Conservation (phyloP, 2,329 filamentous ascomycete species). For the Ophiostoma himal-ulmi region DNA sequence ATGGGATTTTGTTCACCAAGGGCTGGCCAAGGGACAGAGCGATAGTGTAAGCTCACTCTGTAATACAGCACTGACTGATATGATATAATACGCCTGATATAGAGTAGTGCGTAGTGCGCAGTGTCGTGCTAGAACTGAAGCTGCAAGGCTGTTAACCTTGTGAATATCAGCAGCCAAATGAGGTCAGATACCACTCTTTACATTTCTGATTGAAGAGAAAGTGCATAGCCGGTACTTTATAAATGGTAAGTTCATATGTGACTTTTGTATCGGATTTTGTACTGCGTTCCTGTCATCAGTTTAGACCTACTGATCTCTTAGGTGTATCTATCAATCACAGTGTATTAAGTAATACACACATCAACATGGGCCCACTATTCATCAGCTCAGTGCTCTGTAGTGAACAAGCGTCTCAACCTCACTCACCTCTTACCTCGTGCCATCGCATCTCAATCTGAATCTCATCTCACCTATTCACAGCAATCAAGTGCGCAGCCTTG, state of each 20-base stretch:
- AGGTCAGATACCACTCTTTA: no score
- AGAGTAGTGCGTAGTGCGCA: no score
- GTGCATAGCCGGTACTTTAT: no score
- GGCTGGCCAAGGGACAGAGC: no score
- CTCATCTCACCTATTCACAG: neutral
- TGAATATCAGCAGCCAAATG: no score
- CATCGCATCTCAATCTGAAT: neutral
- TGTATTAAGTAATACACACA: neutral
- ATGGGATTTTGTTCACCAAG: no score
- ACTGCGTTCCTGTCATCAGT: neutral
- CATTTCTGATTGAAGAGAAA: no score
- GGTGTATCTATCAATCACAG: neutral
- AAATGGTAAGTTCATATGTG: no score
- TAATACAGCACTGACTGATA: neutral
- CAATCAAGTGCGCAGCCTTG: neutral
- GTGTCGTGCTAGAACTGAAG: no score
- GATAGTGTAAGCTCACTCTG: neutral
- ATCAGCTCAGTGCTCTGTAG: neutral
- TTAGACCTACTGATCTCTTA: neutral
- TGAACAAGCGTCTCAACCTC: neutral
- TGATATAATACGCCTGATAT: neutral
- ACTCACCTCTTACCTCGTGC: slow-evolving; percentile 1
- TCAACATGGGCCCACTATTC: neutral
- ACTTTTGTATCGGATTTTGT: no score
- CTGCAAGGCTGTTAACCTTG: no score